Conservation (phyloP, 805 yeast genomes). For the Saturnispora diversa region DNA sequence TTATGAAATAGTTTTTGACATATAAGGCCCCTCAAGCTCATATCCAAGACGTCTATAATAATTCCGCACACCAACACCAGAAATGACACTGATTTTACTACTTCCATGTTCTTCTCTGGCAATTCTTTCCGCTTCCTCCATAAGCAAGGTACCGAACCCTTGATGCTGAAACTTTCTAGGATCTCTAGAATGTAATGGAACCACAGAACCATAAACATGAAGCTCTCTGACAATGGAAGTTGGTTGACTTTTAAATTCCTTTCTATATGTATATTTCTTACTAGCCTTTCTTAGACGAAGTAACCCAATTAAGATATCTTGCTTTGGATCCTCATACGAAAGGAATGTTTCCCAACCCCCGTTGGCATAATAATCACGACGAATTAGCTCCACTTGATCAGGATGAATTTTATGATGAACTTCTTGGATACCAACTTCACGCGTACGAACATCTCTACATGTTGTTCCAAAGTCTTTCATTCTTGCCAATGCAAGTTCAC, state of each 20-base stretch:
- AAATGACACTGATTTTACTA: slow-evolving; percentile 81
- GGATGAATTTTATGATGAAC: slow-evolving; percentile 96
- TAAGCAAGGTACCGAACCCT: slow-evolving; percentile 92
- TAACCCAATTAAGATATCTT: slow-evolving; percentile 89
- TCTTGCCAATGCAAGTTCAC: slow-evolving; percentile 92
- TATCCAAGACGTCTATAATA: slow-evolving; percentile 92
- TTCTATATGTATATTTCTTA: slow-evolving; percentile 81
- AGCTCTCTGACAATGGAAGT: slow-evolving; percentile 94
- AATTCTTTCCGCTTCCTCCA: slow-evolving; percentile 98
- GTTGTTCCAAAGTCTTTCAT: slow-evolving; percentile 97
- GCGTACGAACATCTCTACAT: slow-evolving; percentile 92
- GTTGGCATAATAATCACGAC: slow-evolving; percentile 94
- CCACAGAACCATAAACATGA: slow-evolving; percentile 96
- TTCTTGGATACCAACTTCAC: slow-evolving; percentile 98
- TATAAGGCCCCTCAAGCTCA: slow-evolving; percentile 88
- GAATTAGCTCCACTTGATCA: slow-evolving; percentile 89
- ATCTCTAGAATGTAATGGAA: slow-evolving; percentile 91
- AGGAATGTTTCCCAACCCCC: slow-evolving; percentile 99
- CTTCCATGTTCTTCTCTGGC: slow-evolving; percentile 95
- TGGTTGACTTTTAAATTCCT: slow-evolving; percentile 75
- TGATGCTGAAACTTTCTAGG: slow-evolving; percentile 98
- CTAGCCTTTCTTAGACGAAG: slow-evolving; percentile 82
- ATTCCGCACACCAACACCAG: slow-evolving; percentile 96
- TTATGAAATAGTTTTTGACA: slow-evolving; percentile 55
- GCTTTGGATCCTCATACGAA: slow-evolving; percentile 93